These are phyloP conservation scores for Daldinia childiae DNA, from an alignment of 495 filamentous ascomycete genomes.

Conservation along the genomic window DNA sequence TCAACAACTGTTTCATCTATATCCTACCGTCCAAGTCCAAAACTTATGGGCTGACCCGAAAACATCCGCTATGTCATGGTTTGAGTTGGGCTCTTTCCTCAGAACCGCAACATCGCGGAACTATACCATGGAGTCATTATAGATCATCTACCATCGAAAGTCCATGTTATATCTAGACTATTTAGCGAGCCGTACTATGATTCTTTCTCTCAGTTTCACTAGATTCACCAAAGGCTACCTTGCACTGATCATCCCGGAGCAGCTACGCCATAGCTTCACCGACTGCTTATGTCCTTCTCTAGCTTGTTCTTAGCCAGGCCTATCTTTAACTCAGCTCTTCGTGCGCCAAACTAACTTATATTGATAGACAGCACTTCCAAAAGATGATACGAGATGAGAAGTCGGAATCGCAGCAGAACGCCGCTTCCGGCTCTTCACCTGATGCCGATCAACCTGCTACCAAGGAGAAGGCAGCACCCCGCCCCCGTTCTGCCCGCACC, in stretches of 20 bases:
- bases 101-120: not conserved
- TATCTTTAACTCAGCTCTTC: not conserved
- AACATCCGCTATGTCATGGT: not conserved
- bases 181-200: not conserved
- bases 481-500: not conserved
- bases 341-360: conserved; percentile 7
- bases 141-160: no score
- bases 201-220: not conserved
- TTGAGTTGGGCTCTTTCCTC: not conserved
- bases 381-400: conserved; percentile 5
- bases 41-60: not conserved
- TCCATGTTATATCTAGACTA: not conserved
- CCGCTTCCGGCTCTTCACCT: not conserved
- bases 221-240: not conserved
- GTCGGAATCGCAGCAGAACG: not conserved
- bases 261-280: not conserved
- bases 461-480: not conserved
- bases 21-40: not conserved
- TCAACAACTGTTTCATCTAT: not conserved
- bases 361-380: conserved; percentile 29
- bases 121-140: not conserved
- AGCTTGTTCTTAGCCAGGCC: not conserved
- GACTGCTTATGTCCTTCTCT: not conserved
- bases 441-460: not conserved
- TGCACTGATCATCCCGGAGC: not conserved